phyloP scores from a whole-genome alignment of 192 early-diverging fungal species.

The Coemansia erecta region DNA sequence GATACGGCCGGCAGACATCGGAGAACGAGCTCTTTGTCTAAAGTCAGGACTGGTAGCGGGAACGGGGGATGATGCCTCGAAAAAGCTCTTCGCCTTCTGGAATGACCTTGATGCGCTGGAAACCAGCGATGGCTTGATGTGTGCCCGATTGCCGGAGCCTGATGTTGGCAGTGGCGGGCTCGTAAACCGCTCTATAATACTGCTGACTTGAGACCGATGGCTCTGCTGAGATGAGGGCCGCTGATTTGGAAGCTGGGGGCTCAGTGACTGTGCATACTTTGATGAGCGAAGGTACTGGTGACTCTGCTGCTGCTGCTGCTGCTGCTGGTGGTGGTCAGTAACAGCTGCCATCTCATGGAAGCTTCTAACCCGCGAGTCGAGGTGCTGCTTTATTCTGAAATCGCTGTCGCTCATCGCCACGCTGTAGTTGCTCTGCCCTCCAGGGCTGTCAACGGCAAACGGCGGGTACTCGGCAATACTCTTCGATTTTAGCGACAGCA shows the following conservation, averaged over 20 bases:
- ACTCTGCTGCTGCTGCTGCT: background rate
- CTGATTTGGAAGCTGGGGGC: background rate
- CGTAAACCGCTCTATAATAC: background rate
- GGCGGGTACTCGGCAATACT: slow-evolving; percentile 25
- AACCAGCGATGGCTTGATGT: background rate
- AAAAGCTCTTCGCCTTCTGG: background rate
- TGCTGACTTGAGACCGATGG: background rate
- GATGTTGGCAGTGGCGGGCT: background rate
- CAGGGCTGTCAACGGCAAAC: slow-evolving; percentile 21
- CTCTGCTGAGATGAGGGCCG: slow-evolving; percentile 1
- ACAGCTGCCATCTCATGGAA: slow-evolving; percentile 5
- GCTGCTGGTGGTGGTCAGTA: background rate
- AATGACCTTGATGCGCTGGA: slow-evolving; percentile 10
- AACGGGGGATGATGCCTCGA: slow-evolving; percentile 7
- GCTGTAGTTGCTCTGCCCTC: slow-evolving; percentile 29
- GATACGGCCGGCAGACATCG: slow-evolving; percentile 1
- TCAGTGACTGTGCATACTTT: too few species aligned
- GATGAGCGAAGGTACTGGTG: background rate
- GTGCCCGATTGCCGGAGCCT: background rate
- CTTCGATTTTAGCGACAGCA: slow-evolving; percentile 38
- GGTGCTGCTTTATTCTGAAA: slow-evolving; percentile 22
- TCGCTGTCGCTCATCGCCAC: slow-evolving; percentile 48
- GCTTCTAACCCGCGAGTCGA: slow-evolving; percentile 22
- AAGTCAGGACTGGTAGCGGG: background rate
- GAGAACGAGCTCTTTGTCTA: background rate